These are phyloP conservation scores for Spathaspora arborariae DNA, from an alignment of 805 yeast species.

Conservation along the genomic window DNA sequence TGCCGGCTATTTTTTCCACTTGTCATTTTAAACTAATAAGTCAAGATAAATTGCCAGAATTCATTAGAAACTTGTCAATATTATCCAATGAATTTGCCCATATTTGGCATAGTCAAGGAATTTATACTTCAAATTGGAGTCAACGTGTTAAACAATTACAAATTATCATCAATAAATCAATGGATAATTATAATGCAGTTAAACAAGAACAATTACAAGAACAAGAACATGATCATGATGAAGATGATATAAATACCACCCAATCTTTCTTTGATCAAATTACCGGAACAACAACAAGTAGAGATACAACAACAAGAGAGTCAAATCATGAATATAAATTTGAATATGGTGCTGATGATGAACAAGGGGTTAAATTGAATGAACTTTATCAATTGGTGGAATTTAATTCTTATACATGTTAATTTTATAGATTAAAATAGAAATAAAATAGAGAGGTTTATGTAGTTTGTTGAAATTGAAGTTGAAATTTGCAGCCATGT, in stretches of 20 bases:
- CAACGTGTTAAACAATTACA: slow-evolving; percentile 57
- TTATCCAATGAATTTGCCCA: slow-evolving; percentile 69
- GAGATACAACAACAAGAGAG: not conserved
- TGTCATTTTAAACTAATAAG: slow-evolving; percentile 70
- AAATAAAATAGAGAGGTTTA: not conserved
- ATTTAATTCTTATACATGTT: slow-evolving; percentile 27
- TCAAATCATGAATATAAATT: slow-evolving; percentile 11
- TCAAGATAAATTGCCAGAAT: slow-evolving; percentile 53
- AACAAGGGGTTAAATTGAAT: slow-evolving; percentile 1
- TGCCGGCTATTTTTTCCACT: slow-evolving; percentile 74
- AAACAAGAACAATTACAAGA: slow-evolving; percentile 17
- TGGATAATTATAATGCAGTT: slow-evolving; percentile 21
- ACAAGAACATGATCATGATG: not conserved
- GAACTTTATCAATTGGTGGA: slow-evolving; percentile 25
- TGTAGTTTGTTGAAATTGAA: not conserved
- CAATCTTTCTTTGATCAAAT: slow-evolving; percentile 22
- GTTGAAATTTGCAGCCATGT: not conserved
- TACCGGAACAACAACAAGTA: not conserved
- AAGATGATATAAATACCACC: slow-evolving; percentile 14
- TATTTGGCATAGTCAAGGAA: slow-evolving; percentile 52
- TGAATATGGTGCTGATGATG: slow-evolving; percentile 17
- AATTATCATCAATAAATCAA: slow-evolving; percentile 24
- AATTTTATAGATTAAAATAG: not conserved
- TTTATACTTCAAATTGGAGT: slow-evolving; percentile 62
- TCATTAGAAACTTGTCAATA: slow-evolving; percentile 63